Base-by-base conservation (phyloP, 2,329 filamentous ascomycete species). In the Hyphodiscus sp. region DNA sequence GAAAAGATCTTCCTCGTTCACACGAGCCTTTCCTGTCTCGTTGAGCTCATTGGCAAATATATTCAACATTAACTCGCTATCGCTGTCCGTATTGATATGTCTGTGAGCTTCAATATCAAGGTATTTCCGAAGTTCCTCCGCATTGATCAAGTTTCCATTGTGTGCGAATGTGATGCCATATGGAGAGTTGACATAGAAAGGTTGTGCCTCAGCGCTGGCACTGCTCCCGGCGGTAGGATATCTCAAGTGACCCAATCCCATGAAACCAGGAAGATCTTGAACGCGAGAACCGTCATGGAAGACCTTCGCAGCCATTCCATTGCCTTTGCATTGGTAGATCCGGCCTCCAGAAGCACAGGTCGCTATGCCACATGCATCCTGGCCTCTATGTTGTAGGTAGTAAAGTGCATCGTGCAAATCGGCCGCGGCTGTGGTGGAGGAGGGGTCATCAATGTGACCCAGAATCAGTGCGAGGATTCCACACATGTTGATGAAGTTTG, bases 211-310 rank as follows among this genome's bases (percentile, higher is more conserved):
- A 8, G 89, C 85, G 65, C 89, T 92, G 54, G 82, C 82, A 61
- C 86, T 88, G 68, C 85, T 94, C 53, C 91, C 91, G 13, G 88
- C 87, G 8, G 91, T 96, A 11, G 91, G 91, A 71, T 96, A 96
- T 68, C 91, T 79, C 62, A 96, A 72, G 70, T 96, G 91, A 43
- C 82, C 87, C 56, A 96, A 78, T 57, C 89, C 90, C 87, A 94
- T 91, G 71, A 82, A 92, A 33, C 91, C 91, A 13, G 89, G 87
- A 49, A 94, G 78, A 65, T 91, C 83, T 47, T 80, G 74, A 42
- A 91, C 77, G 57, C 87, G 81, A 55, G 82, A 79, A 60, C 89
- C 91, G 59, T 95, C 87, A 50, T 85, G 78, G 71, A 96, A 95
- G 62, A 95, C 90, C 68, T 85, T 88, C 54, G 85, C 81, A 42